Conservation (phyloP, 257 asterid genomes). For the Solanum appendiculatum region DNA sequence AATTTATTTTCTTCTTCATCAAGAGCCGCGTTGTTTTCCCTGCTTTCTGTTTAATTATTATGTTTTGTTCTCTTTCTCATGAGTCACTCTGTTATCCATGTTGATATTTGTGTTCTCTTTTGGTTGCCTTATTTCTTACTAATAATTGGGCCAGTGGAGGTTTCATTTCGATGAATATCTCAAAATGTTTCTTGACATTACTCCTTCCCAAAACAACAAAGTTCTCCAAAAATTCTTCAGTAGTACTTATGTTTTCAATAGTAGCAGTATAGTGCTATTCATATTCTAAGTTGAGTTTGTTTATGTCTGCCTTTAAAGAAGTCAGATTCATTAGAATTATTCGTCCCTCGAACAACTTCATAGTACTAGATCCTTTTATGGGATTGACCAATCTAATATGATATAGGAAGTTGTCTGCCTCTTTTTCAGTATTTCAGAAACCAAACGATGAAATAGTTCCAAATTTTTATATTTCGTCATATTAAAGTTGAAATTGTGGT, state of each 20-base stretch:
- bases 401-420: too few relatives aligned
- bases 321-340: too few relatives aligned
- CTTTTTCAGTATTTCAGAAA: neutral
- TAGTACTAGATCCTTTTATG: too few relatives aligned
- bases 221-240: neutral
- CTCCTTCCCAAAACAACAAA: neutral
- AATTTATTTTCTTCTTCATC: too few relatives aligned
- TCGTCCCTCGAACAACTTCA: too few relatives aligned
- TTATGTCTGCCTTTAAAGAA: too few relatives aligned
- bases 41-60: neutral
- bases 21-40: neutral
- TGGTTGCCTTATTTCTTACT: neutral
- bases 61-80: neutral
- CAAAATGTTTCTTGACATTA: neutral
- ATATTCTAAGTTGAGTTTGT: neutral
- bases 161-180: neutral
- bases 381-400: too few relatives aligned
- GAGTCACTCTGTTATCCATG: neutral
- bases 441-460: neutral
- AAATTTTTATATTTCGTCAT: too few relatives aligned
- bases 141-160: neutral
- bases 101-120: neutral
- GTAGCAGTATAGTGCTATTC: neutral
- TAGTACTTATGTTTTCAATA: neutral
- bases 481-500: too few relatives aligned